Evolutionary conservation across 2,329 filamentous ascomycete genomes (phyloP).

Genomic region (Ustilaginoidea virens): DNA sequence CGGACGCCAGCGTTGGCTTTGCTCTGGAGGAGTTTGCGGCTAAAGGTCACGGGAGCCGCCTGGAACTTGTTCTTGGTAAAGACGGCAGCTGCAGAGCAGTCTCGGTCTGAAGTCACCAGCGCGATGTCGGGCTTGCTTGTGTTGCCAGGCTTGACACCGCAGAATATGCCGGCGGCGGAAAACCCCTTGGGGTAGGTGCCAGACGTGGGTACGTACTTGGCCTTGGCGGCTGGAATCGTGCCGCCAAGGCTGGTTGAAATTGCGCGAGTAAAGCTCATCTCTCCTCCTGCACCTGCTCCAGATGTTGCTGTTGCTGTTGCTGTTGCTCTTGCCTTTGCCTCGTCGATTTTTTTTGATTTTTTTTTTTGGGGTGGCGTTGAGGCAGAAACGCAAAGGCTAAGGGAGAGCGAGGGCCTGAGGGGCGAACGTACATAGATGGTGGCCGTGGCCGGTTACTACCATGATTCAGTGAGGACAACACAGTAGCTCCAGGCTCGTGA

Average conservation of each 20-base stretch:
- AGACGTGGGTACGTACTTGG: slow-evolving; percentile 73
- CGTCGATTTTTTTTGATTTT: too few relatives aligned
- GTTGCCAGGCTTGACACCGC: slow-evolving; percentile 88
- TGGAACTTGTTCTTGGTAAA: slow-evolving; percentile 99
- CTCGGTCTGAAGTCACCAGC: slow-evolving; percentile 70
- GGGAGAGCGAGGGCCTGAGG: neutral
- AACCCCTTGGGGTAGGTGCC: slow-evolving; percentile 89
- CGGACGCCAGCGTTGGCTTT: slow-evolving; percentile 55
- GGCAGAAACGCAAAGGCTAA: slow-evolving; percentile 2
- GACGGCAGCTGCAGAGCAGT: slow-evolving; percentile 77
- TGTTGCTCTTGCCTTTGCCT: too few relatives aligned
- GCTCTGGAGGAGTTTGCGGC: slow-evolving; percentile 52
- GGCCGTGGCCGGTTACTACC: slow-evolving; percentile 2
- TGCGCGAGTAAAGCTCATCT: slow-evolving; percentile 20
- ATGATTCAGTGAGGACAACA: slow-evolving; percentile 1
- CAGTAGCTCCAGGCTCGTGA: neutral
- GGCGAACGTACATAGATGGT: slow-evolving; percentile 1
- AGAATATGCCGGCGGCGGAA: slow-evolving; percentile 69
- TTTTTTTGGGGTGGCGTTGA: slow-evolving; percentile 6
- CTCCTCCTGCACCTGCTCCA: too few relatives aligned
- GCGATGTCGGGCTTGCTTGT: slow-evolving; percentile 84
- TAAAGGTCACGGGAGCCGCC: slow-evolving; percentile 84
- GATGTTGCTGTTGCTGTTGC: too few relatives aligned
- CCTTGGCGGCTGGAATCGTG: slow-evolving; percentile 59
- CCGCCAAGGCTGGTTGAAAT: slow-evolving; percentile 16